phyloP scores from a whole-genome alignment of 2,329 filamentous ascomycete genomes.

The Atkinsonella hypoxylon region DNA sequence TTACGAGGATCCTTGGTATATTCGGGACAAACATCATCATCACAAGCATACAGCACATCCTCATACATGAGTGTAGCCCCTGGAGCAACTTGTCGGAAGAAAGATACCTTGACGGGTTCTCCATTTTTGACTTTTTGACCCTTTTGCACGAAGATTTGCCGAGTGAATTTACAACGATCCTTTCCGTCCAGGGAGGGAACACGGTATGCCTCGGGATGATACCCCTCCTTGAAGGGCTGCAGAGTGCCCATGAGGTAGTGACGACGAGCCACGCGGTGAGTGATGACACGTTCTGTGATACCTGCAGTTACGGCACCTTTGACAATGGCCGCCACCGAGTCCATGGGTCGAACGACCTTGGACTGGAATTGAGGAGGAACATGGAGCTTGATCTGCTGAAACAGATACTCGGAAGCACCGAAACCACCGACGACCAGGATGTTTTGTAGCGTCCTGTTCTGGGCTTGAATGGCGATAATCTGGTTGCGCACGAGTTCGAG shows the following conservation, averaged over 20 bases:
- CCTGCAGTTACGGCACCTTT: constrained; percentile 96
- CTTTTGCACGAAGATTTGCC: constrained; percentile 97
- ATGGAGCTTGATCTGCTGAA: constrained; percentile 98
- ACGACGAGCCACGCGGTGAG: constrained; percentile 88
- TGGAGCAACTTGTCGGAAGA: constrained; percentile 95
- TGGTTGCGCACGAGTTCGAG: constrained; percentile 93
- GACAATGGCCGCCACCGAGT: constrained; percentile 95
- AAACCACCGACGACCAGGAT: constrained; percentile 96
- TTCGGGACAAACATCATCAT: constrained; percentile 95
- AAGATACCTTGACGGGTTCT: constrained; percentile 96
- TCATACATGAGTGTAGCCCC: constrained; percentile 99
- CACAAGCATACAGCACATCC: constrained; percentile 93
- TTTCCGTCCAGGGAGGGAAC: constrained; percentile 94
- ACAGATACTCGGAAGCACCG: constrained; percentile 95
- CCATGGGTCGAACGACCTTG: constrained; percentile 97
- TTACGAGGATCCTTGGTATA: constrained; percentile 99
- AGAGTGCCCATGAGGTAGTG: constrained; percentile 99
- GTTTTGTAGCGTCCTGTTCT: constrained; percentile 89
- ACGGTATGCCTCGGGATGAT: constrained; percentile 95
- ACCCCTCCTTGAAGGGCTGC: constrained; percentile 97
- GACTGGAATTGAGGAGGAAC: constrained; percentile 96
- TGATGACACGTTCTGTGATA: constrained; percentile 94
- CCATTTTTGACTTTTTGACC: constrained; percentile 98
- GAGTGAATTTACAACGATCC: constrained; percentile 95
- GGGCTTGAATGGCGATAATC: constrained; percentile 96